Percentiles rank a stretch among this genome's conserved stretches.
Evolutionary conservation across 768 basidiomycete species (phyloP).

Genomic region (Trametes punicea): DNA sequence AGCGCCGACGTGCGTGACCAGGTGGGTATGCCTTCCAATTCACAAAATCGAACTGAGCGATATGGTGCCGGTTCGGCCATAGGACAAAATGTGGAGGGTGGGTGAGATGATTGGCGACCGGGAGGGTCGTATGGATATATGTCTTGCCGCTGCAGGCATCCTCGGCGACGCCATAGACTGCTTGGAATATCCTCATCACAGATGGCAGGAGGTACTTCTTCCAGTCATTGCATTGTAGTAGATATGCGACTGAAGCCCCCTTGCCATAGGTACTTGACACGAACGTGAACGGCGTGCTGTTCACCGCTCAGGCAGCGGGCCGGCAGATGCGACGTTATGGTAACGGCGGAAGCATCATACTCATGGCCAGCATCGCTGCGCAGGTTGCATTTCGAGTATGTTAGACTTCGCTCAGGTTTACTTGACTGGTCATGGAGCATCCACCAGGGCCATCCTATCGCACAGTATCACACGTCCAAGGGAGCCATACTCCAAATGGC

Average conservation of each 20-base stretch:
- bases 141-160: slow-evolving; percentile 75
- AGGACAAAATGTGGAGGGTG: slow-evolving; percentile 43
- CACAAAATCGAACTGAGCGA: neutral
- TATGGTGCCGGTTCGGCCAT: neutral
- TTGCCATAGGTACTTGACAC: slow-evolving; percentile 55
- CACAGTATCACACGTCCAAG: slow-evolving; percentile 63
- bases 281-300: slow-evolving; percentile 46
- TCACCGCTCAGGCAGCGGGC: slow-evolving; percentile 34
- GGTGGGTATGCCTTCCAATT: slow-evolving; percentile 30
- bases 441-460: slow-evolving; percentile 29
- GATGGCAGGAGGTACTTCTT: slow-evolving; percentile 52
- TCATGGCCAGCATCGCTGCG: slow-evolving; percentile 41
- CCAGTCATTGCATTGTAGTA: neutral
- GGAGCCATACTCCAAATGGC: slow-evolving; percentile 72
- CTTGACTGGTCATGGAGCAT: slow-evolving; percentile 51
- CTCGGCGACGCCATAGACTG: slow-evolving; percentile 50
- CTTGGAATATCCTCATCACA: slow-evolving; percentile 55
- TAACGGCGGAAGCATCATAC: slow-evolving; percentile 36
- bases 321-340: slow-evolving; percentile 33
- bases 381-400: slow-evolving; percentile 59
- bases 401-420: neutral
- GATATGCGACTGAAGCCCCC: neutral
- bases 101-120: slow-evolving; percentile 57
- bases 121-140: slow-evolving; percentile 70
- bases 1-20: slow-evolving; percentile 65